Evolutionary conservation across 345 rosid genomes (phyloP).

Genomic region (Tarenaya hassleriana): DNA sequence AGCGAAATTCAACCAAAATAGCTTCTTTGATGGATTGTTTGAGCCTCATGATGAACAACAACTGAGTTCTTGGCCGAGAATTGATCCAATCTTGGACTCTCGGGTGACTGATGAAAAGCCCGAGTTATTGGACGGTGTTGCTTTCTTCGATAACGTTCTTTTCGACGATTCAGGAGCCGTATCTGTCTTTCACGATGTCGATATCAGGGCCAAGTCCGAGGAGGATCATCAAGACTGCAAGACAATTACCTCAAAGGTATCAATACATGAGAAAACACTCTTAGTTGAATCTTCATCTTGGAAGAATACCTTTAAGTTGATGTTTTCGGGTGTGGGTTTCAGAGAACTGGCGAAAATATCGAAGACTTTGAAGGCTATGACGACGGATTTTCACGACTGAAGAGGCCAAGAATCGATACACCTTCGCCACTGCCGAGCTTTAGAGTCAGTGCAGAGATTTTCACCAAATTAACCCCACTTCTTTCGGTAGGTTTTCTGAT

Average conservation of each 20-base stretch:
- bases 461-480: no score
- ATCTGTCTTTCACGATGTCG: constrained; percentile 18
- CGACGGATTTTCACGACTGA: constrained; percentile 22
- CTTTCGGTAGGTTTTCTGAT: background rate
- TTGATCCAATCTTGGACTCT: constrained; percentile 1
- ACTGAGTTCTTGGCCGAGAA: no score
- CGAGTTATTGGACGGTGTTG: constrained; percentile 19
- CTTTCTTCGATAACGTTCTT: constrained; percentile 22
- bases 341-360: constrained; percentile 33
- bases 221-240: constrained; percentile 14
- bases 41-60: constrained; percentile 17
- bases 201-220: background rate
- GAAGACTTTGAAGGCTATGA: constrained; percentile 23
- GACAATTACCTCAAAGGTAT: constrained; percentile 19
- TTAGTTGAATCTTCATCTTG: no score
- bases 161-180: constrained; percentile 11
- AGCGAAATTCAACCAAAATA: background rate
- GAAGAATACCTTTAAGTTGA: constrained; percentile 17
- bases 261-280: no score
- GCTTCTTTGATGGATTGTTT: constrained; percentile 21
- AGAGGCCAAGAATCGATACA: constrained; percentile 66
- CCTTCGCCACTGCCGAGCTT: constrained; percentile 71
- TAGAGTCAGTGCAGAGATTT: constrained; percentile 41
- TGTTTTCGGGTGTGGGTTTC: constrained; percentile 25
- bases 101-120: constrained; percentile 12